Evolutionary conservation across 768 basidiomycete species (phyloP), one percentile per base, ranked within the genome.

Genomic region (Russula brevipes): DNA sequence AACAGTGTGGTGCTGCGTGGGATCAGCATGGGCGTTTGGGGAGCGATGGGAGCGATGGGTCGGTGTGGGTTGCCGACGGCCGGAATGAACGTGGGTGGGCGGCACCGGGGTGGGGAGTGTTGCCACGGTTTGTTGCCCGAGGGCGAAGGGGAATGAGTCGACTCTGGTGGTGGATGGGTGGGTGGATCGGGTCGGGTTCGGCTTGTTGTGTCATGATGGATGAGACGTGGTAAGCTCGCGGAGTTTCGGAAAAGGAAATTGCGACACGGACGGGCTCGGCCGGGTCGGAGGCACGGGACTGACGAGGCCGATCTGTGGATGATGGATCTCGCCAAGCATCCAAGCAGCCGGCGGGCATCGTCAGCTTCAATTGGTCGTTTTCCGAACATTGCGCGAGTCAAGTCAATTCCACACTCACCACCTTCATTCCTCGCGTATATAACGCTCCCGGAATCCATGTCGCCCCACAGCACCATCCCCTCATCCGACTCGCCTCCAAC

Each of bases 341-440:
- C 10, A 11, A 16, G 12, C 10, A 42, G 41, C 53, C 53, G 53
- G 44, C 6, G 11, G 52, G 6, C 19, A 54, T 54, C 51, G 52
- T 54, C 52, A 54, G 52, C 52, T 3, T 10, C n/a, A 9, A 19
- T 52, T 52, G 19, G 9, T n/a, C 33, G n/a, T 14, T 24, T 36
- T 24, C 56, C 56, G 46, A 57, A 38, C 11, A 30, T 4, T 1
- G 11, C 33, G 55, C 45, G n/a, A 47, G 55, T 46, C 56, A 36
- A 41, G 9, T 51, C 49, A 50, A 16, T 30, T 36, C 33, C 11
- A 7, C 14, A 2, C 14, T 30, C 11, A 39, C 24, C 46, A 24
- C 8, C n/a, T 19, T 14, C 16, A 41, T 24, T 39, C 10, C 10
- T 5, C 10, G 1, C 19, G 1, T 74, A 78, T 76, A 74, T 73